Conservation (phyloP, 2,329 filamentous ascomycete species). For the Myriosclerotinia curreyana region DNA sequence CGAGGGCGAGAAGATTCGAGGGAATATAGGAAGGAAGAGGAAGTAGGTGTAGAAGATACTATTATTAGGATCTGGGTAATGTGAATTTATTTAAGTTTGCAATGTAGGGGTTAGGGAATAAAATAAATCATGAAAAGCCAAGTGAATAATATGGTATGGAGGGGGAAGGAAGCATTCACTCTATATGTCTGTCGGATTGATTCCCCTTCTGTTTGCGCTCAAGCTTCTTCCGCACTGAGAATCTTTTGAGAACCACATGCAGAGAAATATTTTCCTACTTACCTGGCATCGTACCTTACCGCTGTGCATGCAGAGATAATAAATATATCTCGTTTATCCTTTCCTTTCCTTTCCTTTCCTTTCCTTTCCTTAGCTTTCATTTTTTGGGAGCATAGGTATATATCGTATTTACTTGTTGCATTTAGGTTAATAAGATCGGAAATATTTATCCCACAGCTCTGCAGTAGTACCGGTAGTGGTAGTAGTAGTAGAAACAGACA, state of each 20-base stretch:
- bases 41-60: not conserved
- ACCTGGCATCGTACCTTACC: constrained; percentile 3
- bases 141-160: not conserved
- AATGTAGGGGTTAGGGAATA: too few species aligned
- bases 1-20: not conserved
- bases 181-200: constrained; percentile 17
- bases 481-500: too few species aligned
- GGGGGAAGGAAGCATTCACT: constrained; percentile 11
- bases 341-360: too few species aligned
- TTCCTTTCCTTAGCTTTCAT: too few species aligned
- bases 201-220: constrained; percentile 11
- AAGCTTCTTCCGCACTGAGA: constrained; percentile 17
- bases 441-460: constrained; percentile 2
- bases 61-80: constrained; percentile 2
- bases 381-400: not conserved
- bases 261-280: not conserved
- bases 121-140: not conserved
- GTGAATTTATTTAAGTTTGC: not conserved
- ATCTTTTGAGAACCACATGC: constrained; percentile 8
- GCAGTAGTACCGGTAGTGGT: too few species aligned
- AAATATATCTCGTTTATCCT: constrained; percentile 6
- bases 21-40: not conserved
- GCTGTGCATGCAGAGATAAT: constrained; percentile 9
- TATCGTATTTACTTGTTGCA: too few species aligned
- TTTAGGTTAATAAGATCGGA: too few species aligned